Evolutionary conservation across 805 yeast species (phyloP), one percentile per base, ranked within the genome.

Genomic region (Schwanniomyces occidentalis): DNA sequence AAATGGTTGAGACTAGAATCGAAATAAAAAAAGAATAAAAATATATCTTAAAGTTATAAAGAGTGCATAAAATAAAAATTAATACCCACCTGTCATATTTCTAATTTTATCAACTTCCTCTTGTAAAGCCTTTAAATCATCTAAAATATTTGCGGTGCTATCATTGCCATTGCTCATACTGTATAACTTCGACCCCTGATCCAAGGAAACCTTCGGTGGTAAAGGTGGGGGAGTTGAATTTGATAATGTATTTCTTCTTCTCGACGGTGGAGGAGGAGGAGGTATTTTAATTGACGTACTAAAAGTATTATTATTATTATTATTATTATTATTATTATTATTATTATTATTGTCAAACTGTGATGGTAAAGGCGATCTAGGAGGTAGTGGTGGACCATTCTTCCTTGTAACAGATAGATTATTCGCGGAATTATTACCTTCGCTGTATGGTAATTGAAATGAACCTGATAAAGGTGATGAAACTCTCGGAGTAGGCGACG

Each of bases 41-140:
- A n/a, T n/a, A n/a, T n/a, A n/a, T n/a, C n/a, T n/a, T n/a, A n/a
- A n/a, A n/a, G n/a, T n/a, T n/a, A n/a, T n/a, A n/a, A n/a, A n/a
- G n/a, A n/a, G n/a, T n/a, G n/a, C n/a, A n/a, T n/a, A n/a, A n/a
- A n/a, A n/a, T n/a, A n/a, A n/a, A n/a, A n/a, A n/a, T n/a, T 49
- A 67, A 40, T 66, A 68, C 9, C 73, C 74, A 12, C 74, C 73
- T 6, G 73, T 65, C 69, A 68, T 57, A 37, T 54, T 56, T 40
- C 73, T 57, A 34, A 82, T 61, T 34, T 72, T 69, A 46, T 83
- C 84, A 15, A 83, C 87, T 54, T 83, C 89, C 23, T 71, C 81
- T 48, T 82, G 87, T 30, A 83, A 64, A 6, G 82, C 82, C 49
- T 73, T 74, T 38, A 83, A 63, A 50, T 82, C 84, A 30, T 82